Conservation (phyloP, 371 early-diverging fungal species). For the Syncephalis plumigaleata region DNA sequence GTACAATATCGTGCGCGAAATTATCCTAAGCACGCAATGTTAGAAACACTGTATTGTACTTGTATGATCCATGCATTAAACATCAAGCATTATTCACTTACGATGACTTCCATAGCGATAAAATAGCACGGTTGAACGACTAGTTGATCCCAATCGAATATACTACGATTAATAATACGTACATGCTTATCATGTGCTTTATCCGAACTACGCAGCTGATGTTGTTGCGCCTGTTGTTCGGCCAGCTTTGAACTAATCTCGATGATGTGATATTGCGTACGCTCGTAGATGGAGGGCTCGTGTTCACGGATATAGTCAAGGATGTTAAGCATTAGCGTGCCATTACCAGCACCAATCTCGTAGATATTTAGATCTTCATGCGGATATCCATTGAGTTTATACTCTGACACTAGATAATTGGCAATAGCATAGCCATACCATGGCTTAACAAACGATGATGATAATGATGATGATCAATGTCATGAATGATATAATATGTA, state of each 20-base stretch:
- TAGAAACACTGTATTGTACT: not conserved
- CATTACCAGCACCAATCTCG: conserved; percentile 95
- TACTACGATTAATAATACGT: conserved; percentile 68
- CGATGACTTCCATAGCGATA: conserved; percentile 84
- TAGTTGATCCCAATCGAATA: conserved; percentile 75
- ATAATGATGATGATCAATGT: no score
- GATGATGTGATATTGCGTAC: conserved; percentile 72
- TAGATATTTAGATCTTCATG: conserved; percentile 63
- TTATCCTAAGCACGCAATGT: conserved; percentile 77
- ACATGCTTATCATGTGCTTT: conserved; percentile 32
- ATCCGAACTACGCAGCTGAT: conserved; percentile 19
- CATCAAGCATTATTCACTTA: no score
- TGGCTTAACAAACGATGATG: no score
- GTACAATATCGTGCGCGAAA: conserved; percentile 85
- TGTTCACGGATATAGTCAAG: conserved; percentile 64
- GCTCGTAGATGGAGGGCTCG: conserved; percentile 62
- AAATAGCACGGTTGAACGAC: conserved; percentile 70
- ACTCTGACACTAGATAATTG: conserved; percentile 66
- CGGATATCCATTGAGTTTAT: conserved; percentile 37
- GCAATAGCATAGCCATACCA: conserved; percentile 88
- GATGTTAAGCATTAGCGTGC: conserved; percentile 85
- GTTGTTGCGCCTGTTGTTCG: conserved; percentile 39
- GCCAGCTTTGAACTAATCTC: conserved; percentile 80
- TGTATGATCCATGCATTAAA: conserved; percentile 3
- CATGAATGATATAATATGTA: not conserved